Evolutionary conservation across 176 grass and related monocot genomes (phyloP), one percentile per base, ranked within the genome.

Genomic region (Juncus effusus): DNA sequence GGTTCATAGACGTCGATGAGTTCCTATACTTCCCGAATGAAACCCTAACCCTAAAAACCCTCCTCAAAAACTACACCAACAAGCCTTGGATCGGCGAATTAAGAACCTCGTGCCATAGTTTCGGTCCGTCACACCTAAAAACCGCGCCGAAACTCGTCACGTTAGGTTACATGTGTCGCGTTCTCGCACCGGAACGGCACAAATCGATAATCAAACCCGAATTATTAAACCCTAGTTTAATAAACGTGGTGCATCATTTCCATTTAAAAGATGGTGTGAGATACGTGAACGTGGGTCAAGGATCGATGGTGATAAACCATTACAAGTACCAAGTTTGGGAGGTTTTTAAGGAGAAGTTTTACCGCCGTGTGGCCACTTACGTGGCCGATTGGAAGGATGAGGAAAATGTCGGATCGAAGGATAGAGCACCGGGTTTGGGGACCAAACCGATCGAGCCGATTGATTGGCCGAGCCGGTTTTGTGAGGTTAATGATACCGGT

Each of bases 301-400:
- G 88, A 45, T 35, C 78, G 7, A 87, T 99, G 80, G 60, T 89
- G 61, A 90, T 99, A 86, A 99, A 99, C 62, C 94, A 99, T 67
- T 99, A 93, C 56, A 99, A 99, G 66, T 99, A 93, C 61, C 94
- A 99, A 76, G 94, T 83, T 16, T 99, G 94, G 94, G 85, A 99
- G 70, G 88, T 93, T 72, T 99, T 99, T 78, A 99, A 99, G 64
- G 94, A 99, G 10, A 99, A 99, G 73, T 99, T 99, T 40, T 76
- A 83, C 11, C 67, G 94, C 8, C 78, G 94, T 39, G 94, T 99
- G 0, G 94, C 94, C 0, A 99, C 94, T 40, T 99, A 99, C 42
- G 94, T 99, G 44, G 80, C 89, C 0, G 94, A 99, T 82, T 99
- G 94, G 94, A 77, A 87, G 65, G 89, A 89, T 0, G 83, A 99